These are phyloP conservation scores for Fraxinus anomala DNA, from an alignment of 257 asterid genomes.

Conservation along the genomic window DNA sequence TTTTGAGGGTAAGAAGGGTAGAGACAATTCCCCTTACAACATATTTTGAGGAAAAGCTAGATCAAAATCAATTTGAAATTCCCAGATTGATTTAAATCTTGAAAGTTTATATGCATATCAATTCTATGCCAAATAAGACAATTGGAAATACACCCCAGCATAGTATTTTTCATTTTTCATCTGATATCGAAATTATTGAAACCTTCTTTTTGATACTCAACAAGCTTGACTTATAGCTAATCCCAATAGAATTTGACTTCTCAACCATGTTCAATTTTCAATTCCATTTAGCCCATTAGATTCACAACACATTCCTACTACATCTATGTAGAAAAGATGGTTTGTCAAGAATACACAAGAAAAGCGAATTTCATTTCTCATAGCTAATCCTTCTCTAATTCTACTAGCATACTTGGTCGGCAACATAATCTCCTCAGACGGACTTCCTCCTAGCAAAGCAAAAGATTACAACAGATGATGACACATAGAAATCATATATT, in stretches of 20 bases:
- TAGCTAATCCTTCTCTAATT: constrained; percentile 21
- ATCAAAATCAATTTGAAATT: background rate
- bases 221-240: no score
- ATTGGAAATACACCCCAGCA: no score
- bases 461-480: constrained; percentile 3
- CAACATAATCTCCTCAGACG: constrained; percentile 75
- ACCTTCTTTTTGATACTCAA: background rate
- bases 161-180: no score
- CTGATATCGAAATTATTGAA: no score
- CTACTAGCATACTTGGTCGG: constrained; percentile 54
- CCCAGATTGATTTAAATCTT: background rate
- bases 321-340: background rate
- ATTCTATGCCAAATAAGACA: no score
- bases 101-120: no score
- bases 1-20: background rate
- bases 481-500: background rate
- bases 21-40: no score
- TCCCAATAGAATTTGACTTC: background rate
- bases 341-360: background rate
- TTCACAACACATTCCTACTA: background rate
- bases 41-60: background rate
- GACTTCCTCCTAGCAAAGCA: constrained; percentile 64
- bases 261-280: no score
- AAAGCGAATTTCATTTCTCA: background rate
- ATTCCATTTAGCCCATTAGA: background rate